Base-by-base conservation (phyloP, 495 filamentous ascomycete species). In the Sabuloglossum arenarium region DNA sequence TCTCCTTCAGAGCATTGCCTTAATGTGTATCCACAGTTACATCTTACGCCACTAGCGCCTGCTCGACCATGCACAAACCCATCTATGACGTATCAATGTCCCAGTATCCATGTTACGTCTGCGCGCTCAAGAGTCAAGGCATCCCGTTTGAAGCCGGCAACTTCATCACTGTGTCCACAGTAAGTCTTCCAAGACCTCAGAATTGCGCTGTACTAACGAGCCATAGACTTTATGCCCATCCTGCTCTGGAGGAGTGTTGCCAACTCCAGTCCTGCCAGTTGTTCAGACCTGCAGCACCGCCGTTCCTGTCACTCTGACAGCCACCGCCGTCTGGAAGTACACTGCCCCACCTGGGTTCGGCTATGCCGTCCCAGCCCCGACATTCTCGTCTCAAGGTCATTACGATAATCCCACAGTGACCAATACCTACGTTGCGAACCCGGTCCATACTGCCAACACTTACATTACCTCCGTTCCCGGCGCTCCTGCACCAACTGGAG, bases 101-200 rank as follows among this genome's bases (percentile, higher is more conserved):
- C 28, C 30, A 49, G 12, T 56, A 59, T 6, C 61, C 61, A 14
- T 62, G 61, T 56, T 62, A 62, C 54, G 32, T 56, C 27, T 62
- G 61, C 47, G 61, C 58, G 21, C 53, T 62, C 24, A 58, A 43
- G 27, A 52, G 53, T 19, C 59, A 56, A 23, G 47, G 59, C 56
- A 39, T 62, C 21, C 57, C 56, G 4, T 62, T 57, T 30, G 34
- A 56, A 8, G 49, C 56, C 16, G 59, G 55, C 28, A 51, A 58
- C 21, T 62, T 62, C 54, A 2, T 60, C 53, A 60, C 61, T 10
- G 61, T 62, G 2, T 56, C 59, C 10, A 60, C 56, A 6, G 55
- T 56, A 16, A 56, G 55, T 55, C 49, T 52, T 14, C 11, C 11
- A 16, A 19, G 1, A 55, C 27, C 27, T 4, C 53, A 39, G n/a